Percentiles rank a stretch among this genome's conserved stretches.
phyloP scores from a whole-genome alignment of 2,329 filamentous ascomycete species.

The Penicillium occitanis region DNA sequence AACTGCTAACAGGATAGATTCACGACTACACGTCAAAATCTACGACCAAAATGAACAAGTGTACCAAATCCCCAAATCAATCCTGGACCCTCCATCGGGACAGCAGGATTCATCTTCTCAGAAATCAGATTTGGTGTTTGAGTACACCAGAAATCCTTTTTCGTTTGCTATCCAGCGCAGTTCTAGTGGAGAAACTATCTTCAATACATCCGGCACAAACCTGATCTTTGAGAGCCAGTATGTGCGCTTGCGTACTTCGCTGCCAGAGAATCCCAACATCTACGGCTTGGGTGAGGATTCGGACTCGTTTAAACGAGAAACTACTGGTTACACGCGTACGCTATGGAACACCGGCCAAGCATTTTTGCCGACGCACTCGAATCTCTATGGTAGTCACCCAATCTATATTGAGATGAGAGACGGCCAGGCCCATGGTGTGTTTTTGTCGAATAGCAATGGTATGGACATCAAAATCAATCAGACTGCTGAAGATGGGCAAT shows the following conservation, averaged over 20 bases:
- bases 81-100: slow-evolving; percentile 61
- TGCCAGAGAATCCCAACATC: slow-evolving; percentile 67
- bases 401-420: slow-evolving; percentile 72
- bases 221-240: slow-evolving; percentile 79
- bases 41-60: slow-evolving; percentile 67
- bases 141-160: slow-evolving; percentile 60
- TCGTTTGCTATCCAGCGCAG: slow-evolving; percentile 59
- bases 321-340: slow-evolving; percentile 67
- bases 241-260: slow-evolving; percentile 67
- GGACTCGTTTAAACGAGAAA: slow-evolving; percentile 67
- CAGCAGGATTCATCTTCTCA: slow-evolving; percentile 47
- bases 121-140: slow-evolving; percentile 46
- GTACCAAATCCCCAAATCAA: slow-evolving; percentile 71
- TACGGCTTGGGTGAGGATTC: slow-evolving; percentile 80
- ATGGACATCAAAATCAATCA: slow-evolving; percentile 77
- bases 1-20: slow-evolving; percentile 7
- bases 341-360: slow-evolving; percentile 69
- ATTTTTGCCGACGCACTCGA: slow-evolving; percentile 58
- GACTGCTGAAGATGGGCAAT: slow-evolving; percentile 58
- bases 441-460: slow-evolving; percentile 70
- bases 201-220: slow-evolving; percentile 66
- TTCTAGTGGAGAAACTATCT: slow-evolving; percentile 48
- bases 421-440: slow-evolving; percentile 60
- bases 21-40: slow-evolving; percentile 70
- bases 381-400: slow-evolving; percentile 72